Evolutionary conservation across 2,329 filamentous ascomycete genomes (phyloP), one percentile per base, ranked within the genome.

Genomic region (Ascocoryne sarcoides): DNA sequence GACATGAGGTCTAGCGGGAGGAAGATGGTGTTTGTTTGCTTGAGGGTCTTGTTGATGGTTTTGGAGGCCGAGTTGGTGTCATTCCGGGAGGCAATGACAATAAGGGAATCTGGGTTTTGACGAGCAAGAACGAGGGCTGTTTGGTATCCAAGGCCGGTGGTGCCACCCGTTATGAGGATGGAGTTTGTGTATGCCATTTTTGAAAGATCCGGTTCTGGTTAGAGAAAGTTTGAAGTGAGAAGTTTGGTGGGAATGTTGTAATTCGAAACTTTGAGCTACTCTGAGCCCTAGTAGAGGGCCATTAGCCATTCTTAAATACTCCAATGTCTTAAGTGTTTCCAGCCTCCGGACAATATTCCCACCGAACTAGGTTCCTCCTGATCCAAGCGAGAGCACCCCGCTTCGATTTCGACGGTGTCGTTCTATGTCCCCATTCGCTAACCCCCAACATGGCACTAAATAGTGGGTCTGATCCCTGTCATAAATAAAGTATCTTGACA

Each of bases 121-220:
- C 55, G 56, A 16, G 68, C 67, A 26, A 71, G 62, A 2, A 47
- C 44, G 2, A 63, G 50, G 2, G 68, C 62, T 15, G 59, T 54
- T 7, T 68, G 47, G 40, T 65, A 70, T 2, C 69, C 68, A 1
- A 72, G 51, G 9, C 62, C 62, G 8, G 47, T 37, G 1, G 68
- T 71, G 4, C 68, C 69, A 12, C 69, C 69, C 1, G 68, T 72
- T 21, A 70, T 41, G n/a, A 70, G 55, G 21, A 63, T 46, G 2
- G 58, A 48, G 5, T 46, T 15, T 34, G 40, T 39, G 34, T 45
- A 55, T 3, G 45, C 37, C 49, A 51, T 53, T 12, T 26, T 28
- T 5, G 18, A 28, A n/a, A n/a, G n/a, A n/a, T n/a, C n/a, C n/a
- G n/a, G n/a, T n/a, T n/a, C n/a, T 28, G 5, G 3, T 36, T 10